Percentiles rank a stretch among this genome's conserved stretches.
Conservation (phyloP, 2,329 filamentous ascomycete species). For the Ascochyta lentis region DNA sequence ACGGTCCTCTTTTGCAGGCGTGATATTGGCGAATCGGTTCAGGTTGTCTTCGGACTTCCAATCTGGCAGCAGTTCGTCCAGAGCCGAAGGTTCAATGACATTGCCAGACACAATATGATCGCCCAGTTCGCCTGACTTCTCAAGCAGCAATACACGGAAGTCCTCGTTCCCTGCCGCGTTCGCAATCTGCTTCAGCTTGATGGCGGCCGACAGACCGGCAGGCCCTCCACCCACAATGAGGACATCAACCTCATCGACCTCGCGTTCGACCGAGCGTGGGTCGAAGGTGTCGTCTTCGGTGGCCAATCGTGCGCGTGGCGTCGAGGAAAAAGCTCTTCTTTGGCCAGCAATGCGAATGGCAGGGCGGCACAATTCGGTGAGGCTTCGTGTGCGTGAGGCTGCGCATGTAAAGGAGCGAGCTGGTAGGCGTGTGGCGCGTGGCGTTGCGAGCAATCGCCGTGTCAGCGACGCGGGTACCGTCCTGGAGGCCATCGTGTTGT, state of each 20-base stretch:
- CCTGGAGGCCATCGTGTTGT: constrained; percentile 42
- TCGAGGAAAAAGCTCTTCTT: constrained; percentile 45
- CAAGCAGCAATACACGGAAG: constrained; percentile 88
- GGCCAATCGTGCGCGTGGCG: constrained; percentile 39
- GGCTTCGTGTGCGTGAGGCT: constrained; percentile 21
- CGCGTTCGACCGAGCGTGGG: constrained; percentile 72
- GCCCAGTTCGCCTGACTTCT: constrained; percentile 94
- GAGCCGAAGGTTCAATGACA: constrained; percentile 86
- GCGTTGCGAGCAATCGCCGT: constrained; percentile 34
- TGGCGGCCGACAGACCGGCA: constrained; percentile 89
- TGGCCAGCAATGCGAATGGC: constrained; percentile 48
- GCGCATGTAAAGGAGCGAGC: constrained; percentile 29
- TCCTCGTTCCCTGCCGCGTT: constrained; percentile 95
- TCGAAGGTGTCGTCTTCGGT: constrained; percentile 49
- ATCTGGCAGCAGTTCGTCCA: constrained; percentile 90
- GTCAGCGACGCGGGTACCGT: constrained; percentile 36
- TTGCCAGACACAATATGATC: constrained; percentile 96
- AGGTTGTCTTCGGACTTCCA: constrained; percentile 92
- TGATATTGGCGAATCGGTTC: constrained; percentile 84
- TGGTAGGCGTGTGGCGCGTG: constrained; percentile 27
- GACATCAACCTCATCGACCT: constrained; percentile 93
- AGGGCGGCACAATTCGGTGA: constrained; percentile 37
- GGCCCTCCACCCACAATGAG: constrained; percentile 97
- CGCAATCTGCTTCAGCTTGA: constrained; percentile 92
- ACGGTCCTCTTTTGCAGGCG: constrained; percentile 80